Evolutionary conservation across 179 eudicot species (phyloP).

Genomic region (Corrigiola litoralis): DNA sequence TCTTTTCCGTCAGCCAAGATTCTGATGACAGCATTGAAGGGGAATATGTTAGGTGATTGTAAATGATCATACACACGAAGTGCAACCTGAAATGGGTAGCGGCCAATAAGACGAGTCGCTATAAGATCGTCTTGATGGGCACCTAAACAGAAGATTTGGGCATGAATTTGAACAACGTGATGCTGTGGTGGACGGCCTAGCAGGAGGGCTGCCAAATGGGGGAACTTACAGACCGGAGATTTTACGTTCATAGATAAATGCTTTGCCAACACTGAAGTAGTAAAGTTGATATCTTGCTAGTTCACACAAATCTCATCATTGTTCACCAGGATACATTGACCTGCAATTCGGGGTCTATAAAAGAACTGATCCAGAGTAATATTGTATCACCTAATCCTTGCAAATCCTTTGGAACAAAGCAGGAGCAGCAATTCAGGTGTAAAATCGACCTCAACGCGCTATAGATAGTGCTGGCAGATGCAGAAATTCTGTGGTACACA

Average conservation of each 20-base stretch:
- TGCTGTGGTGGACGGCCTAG: slow-evolving; percentile 42
- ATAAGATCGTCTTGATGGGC: slow-evolving; percentile 67
- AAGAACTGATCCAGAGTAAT: neutral
- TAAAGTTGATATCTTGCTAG: neutral
- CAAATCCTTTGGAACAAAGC: too few species aligned
- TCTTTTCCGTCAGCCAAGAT: slow-evolving; percentile 48
- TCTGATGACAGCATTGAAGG: slow-evolving; percentile 76
- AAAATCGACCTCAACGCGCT: too few species aligned
- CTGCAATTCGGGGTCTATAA: neutral
- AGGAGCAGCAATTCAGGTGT: too few species aligned
- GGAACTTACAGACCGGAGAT: slow-evolving; percentile 1
- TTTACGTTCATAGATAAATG: slow-evolving; percentile 16
- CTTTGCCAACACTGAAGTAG: neutral
- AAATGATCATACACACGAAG: slow-evolving; percentile 41
- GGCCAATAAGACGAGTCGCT: slow-evolving; percentile 83
- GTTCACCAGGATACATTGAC: neutral
- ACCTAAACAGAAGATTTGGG: slow-evolving; percentile 35
- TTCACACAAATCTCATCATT: neutral
- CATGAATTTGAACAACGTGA: slow-evolving; percentile 70
- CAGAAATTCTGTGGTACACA: too few species aligned
- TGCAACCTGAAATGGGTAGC: slow-evolving; percentile 45
- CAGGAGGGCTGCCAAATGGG: slow-evolving; percentile 39
- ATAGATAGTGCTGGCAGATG: too few species aligned
- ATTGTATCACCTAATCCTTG: neutral
- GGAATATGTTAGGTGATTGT: slow-evolving; percentile 55